Percentiles rank a stretch among this genome's conserved stretches.
phyloP scores from a whole-genome alignment of 108 stramenopile species.

The Schizochytrium sp. region DNA sequence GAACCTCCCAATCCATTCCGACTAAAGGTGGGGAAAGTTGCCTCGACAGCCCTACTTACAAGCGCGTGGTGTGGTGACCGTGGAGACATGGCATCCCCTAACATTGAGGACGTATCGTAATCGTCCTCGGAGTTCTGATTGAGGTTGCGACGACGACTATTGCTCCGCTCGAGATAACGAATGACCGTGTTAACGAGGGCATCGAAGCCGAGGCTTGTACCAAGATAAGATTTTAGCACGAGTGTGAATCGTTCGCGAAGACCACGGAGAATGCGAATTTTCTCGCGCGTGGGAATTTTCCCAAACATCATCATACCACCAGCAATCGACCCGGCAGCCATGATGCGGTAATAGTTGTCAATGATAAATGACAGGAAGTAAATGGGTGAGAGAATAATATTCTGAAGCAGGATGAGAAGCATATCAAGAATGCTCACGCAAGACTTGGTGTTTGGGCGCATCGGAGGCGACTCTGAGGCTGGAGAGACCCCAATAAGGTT shows the following conservation, averaged over 20 bases:
- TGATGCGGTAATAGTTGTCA: constrained; percentile 56
- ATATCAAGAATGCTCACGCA: constrained; percentile 29
- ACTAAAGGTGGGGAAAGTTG: not conserved
- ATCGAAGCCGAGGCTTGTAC: constrained; percentile 27
- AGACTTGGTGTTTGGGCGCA: not conserved
- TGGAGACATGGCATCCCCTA: not conserved
- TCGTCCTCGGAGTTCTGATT: not conserved
- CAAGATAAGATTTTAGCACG: constrained; percentile 52
- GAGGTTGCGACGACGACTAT: not conserved
- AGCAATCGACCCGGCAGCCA: not conserved
- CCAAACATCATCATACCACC: not conserved
- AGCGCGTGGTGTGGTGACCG: constrained; percentile 47
- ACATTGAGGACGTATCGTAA: not conserved
- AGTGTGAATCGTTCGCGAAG: not conserved
- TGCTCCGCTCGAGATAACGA: not conserved
- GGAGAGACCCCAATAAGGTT: constrained; percentile 51
- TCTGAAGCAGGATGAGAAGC: not conserved
- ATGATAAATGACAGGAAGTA: not conserved
- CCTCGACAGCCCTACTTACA: constrained; percentile 25
- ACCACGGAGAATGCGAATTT: not conserved
- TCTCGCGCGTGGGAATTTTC: constrained; percentile 9
- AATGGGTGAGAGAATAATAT: not conserved
- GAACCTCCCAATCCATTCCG: not conserved
- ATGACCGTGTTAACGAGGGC: not conserved
- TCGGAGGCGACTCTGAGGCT: not conserved